Evolutionary conservation across 139 green algal species (phyloP).

Genomic region (Astrephomene gubernaculifera): DNA sequence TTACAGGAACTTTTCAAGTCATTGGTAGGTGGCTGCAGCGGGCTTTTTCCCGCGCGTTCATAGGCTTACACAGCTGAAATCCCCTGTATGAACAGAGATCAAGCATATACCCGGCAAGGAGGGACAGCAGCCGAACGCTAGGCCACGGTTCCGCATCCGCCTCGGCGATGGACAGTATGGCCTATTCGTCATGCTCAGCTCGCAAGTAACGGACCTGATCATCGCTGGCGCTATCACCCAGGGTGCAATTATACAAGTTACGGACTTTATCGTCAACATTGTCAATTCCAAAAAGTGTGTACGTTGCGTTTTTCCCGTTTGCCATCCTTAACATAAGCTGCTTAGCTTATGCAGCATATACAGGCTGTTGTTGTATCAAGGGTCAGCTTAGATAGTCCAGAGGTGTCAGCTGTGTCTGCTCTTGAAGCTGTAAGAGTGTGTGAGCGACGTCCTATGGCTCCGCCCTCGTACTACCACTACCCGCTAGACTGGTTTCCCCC

Average conservation of each 20-base stretch:
- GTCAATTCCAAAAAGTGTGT: constrained; percentile 66
- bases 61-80: not conserved
- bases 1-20: constrained; percentile 8
- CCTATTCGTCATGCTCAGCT: constrained; percentile 81
- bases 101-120: not conserved
- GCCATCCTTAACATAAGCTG: not conserved
- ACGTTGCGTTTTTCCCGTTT: not conserved
- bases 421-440: not conserved
- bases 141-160: constrained; percentile 37
- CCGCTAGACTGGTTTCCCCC: not conserved
- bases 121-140: not conserved
- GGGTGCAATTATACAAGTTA: constrained; percentile 70
- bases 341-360: not conserved
- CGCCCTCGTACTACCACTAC: not conserved
- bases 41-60: constrained; percentile 1
- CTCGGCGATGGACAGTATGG: constrained; percentile 53
- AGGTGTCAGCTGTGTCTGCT: constrained; percentile 6
- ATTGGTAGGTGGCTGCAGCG: not conserved
- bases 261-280: constrained; percentile 77
- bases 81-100: not conserved
- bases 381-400: constrained; percentile 8
- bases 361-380: too few relatives aligned
- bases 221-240: constrained; percentile 53
- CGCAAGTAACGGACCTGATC: constrained; percentile 79
- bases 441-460: not conserved